phyloP scores from a whole-genome alignment of 768 basidiomycete genomes.

The Galerina sulciceps region DNA sequence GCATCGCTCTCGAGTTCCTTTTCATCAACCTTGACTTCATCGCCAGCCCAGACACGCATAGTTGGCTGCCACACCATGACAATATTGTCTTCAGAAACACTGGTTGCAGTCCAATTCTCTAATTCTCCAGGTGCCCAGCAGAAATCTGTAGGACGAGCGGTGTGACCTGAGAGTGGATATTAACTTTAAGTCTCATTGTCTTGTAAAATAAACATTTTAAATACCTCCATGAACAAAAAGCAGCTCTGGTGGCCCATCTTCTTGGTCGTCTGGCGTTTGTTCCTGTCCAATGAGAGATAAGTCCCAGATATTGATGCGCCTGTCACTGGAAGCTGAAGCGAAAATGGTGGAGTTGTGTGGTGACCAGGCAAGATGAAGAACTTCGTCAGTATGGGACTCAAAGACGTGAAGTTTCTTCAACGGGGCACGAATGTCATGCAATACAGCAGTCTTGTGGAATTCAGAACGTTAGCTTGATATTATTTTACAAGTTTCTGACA shows the following conservation, averaged over 20 bases:
- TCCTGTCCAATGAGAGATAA: slow-evolving; percentile 89
- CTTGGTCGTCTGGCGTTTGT: slow-evolving; percentile 97
- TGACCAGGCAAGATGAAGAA: slow-evolving; percentile 94
- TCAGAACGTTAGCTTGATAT: neutral
- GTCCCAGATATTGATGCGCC: slow-evolving; percentile 96
- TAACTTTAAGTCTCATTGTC: slow-evolving; percentile 9
- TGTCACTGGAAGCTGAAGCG: slow-evolving; percentile 92
- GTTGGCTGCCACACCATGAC: slow-evolving; percentile 98
- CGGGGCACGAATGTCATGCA: slow-evolving; percentile 86
- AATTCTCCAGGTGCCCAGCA: slow-evolving; percentile 88
- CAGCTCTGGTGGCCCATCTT: slow-evolving; percentile 97
- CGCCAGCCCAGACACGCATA: slow-evolving; percentile 92
- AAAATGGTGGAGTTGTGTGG: slow-evolving; percentile 92
- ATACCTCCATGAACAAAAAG: slow-evolving; percentile 94
- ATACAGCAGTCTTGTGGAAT: slow-evolving; percentile 68
- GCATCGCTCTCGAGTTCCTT: slow-evolving; percentile 82
- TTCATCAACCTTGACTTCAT: slow-evolving; percentile 82
- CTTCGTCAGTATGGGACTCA: slow-evolving; percentile 92
- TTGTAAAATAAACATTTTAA: slow-evolving; percentile 25
- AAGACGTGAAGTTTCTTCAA: slow-evolving; percentile 85
- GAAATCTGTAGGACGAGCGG: slow-evolving; percentile 89
- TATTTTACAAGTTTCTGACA: neutral
- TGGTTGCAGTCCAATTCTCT: slow-evolving; percentile 86
- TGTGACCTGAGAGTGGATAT: slow-evolving; percentile 64
- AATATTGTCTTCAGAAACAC: slow-evolving; percentile 95